Conservation (phyloP, 176 grass and related monocot genomes). For the Areca catechu region DNA sequence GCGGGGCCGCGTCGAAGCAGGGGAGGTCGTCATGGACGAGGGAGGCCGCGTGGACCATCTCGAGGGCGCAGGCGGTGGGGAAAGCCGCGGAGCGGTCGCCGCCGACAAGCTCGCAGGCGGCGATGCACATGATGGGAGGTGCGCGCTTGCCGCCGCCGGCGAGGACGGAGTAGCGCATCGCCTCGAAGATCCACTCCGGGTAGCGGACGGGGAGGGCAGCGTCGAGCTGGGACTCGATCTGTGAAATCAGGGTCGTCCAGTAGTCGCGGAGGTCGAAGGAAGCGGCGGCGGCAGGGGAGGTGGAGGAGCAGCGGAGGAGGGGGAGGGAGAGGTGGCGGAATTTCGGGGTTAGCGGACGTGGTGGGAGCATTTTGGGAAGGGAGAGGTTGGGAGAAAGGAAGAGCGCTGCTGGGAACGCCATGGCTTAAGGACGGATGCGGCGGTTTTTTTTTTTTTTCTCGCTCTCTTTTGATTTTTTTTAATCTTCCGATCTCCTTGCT, state of each 20-base stretch:
- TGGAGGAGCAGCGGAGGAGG: slow-evolving; percentile 20
- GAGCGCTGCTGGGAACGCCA: slow-evolving; percentile 56
- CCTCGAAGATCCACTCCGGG: slow-evolving; percentile 60
- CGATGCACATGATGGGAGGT: slow-evolving; percentile 70
- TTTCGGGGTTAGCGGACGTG: slow-evolving; percentile 15
- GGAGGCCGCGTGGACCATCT: slow-evolving; percentile 88
- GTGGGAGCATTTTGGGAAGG: slow-evolving; percentile 16
- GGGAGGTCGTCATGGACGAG: slow-evolving; percentile 85
- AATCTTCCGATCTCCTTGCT: no score
- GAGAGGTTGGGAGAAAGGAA: slow-evolving; percentile 15
- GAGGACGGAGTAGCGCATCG: no score
- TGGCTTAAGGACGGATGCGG: not conserved
- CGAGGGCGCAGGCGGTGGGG: slow-evolving; percentile 60
- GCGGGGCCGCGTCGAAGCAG: slow-evolving; percentile 81
- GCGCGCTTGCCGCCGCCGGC: slow-evolving; percentile 62
- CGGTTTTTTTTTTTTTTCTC: no score
- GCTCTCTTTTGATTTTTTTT: no score
- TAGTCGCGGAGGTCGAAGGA: slow-evolving; percentile 73
- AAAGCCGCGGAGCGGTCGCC: slow-evolving; percentile 40
- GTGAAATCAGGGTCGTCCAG: slow-evolving; percentile 68
- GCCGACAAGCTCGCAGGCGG: slow-evolving; percentile 78
- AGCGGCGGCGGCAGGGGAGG: slow-evolving; percentile 1
- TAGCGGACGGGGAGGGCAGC: slow-evolving; percentile 54
- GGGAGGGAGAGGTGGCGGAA: not conserved
- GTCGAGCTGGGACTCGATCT: slow-evolving; percentile 68